Conservation (phyloP, 169 alveolate genomes). For the Plasmodium gallinaceum region DNA sequence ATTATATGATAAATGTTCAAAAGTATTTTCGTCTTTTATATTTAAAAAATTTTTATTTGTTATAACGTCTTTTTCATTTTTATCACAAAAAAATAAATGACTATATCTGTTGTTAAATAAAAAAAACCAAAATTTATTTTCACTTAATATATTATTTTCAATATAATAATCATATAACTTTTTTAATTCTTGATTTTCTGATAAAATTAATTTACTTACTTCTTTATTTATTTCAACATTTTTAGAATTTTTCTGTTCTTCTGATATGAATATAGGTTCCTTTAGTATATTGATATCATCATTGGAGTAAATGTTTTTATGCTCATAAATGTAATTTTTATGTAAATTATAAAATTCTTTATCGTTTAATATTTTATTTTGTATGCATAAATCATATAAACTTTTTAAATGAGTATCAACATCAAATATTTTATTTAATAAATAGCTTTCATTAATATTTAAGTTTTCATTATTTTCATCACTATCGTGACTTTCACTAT, state of each 20-base stretch:
- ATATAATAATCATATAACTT: conserved; percentile 63
- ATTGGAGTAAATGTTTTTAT: conserved; percentile 12
- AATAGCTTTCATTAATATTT: conserved; percentile 13
- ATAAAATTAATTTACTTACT: conserved; percentile 36
- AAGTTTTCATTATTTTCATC: conserved; percentile 1
- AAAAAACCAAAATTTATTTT: conserved; percentile 65
- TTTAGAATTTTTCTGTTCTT: conserved; percentile 46
- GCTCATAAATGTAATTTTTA: conserved; percentile 42
- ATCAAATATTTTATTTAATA: conserved; percentile 29
- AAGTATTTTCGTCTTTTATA: conserved; percentile 33
- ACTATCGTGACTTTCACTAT: background rate
- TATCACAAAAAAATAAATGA: conserved; percentile 67
- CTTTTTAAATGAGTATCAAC: conserved; percentile 24
- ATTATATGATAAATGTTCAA: conserved; percentile 30
- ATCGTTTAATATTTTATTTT: conserved; percentile 51
- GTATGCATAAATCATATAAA: conserved; percentile 54
- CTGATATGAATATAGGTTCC: conserved; percentile 61
- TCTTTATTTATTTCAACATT: conserved; percentile 69
- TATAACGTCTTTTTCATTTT: conserved; percentile 66
- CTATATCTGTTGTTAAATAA: conserved; percentile 69
- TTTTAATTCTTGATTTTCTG: conserved; percentile 59
- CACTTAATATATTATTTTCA: conserved; percentile 54
- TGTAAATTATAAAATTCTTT: conserved; percentile 60
- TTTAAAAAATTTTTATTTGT: conserved; percentile 37
- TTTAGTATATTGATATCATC: conserved; percentile 31